These are phyloP conservation scores for Lactarius pseudohatsudake DNA, from an alignment of 768 basidiomycete species.

Conservation along the genomic window DNA sequence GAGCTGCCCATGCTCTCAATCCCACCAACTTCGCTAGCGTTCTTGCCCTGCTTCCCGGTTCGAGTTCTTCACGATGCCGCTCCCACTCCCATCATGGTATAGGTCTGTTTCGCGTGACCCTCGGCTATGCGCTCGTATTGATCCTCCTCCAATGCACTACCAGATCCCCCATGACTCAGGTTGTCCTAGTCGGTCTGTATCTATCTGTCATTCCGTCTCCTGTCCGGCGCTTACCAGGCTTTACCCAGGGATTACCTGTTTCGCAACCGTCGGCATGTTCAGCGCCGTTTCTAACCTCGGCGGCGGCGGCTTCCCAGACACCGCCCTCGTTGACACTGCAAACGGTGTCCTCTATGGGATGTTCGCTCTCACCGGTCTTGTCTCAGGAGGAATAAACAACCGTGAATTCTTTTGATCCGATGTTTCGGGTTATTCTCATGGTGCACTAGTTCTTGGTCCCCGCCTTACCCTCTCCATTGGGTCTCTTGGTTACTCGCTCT, in stretches of 20 bases:
- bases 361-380: conserved; percentile 45
- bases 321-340: conserved; percentile 41
- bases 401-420: conserved; percentile 29
- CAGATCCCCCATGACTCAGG: conserved; percentile 28
- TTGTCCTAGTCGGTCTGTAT: conserved; percentile 26
- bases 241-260: conserved; percentile 31
- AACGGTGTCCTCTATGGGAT: conserved; percentile 45
- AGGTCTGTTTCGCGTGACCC: conserved; percentile 5
- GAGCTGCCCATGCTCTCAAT: not conserved
- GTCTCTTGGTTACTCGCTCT: conserved; percentile 51
- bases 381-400: conserved; percentile 42
- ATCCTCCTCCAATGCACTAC: not conserved
- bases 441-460: conserved; percentile 44
- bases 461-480: conserved; percentile 50
- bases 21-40: not conserved
- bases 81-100: conserved; percentile 26
- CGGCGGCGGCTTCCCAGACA: conserved; percentile 42
- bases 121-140: not conserved
- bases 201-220: too few species aligned
- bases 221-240: not conserved
- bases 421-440: not conserved
- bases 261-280: conserved; percentile 43
- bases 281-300: conserved; percentile 40
- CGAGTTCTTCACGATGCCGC: conserved; percentile 1
- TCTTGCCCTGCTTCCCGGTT: not conserved